Evolutionary conservation across 2,329 filamentous ascomycete species (phyloP), one percentile per base, ranked within the genome.

Genomic region (Colletotrichum coccodes): DNA sequence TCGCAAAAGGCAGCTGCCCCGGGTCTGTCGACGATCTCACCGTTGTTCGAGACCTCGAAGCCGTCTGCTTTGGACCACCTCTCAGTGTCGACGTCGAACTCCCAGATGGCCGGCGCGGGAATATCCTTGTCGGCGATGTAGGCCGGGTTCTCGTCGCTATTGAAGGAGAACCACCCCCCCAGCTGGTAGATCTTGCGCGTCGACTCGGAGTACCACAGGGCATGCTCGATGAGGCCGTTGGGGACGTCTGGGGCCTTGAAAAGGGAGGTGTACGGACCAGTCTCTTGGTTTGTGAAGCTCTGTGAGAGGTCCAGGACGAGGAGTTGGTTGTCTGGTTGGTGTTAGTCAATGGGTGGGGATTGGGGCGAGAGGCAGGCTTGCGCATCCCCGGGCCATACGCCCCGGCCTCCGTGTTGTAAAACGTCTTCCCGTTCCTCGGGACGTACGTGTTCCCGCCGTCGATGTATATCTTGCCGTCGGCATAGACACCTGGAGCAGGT

Each of bases 131-230:
- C 44, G 32, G 53, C 56, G 21, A 65, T 54, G 26, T 57, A 72
- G 8, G 67, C 58, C 1, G 70, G 71, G 34, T 72, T 68, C 9
- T 67, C 42, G 28, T 57, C 44, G 66, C 42, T 67, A 23, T 71
- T 71, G 44, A 63, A 71, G n/a, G 72, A 73, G 57, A 69, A 72
- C 71, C 71, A 73, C 7, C 72, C 71, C 9, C 72, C 72, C 11
- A 73, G 69, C 50, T 73, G 72, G 38, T 73, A 73, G 4, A 73
- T 49, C 63, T 71, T 72, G 9, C 69, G 58, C 3, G 66, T 70
- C 3, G 66, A 26, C 12, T 28, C 32, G 6, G 72, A 73, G 61
- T 66, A 73, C 72, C 72, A 73, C 14, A 73, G 42, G 3, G 66
- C 70, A 16, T 73, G 69, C 53, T 73, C 71, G 34, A 72, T 73